These are phyloP conservation scores for Rutstroemia sp. DNA, from an alignment of 2,329 filamentous ascomycete genomes.

Conservation along the genomic window DNA sequence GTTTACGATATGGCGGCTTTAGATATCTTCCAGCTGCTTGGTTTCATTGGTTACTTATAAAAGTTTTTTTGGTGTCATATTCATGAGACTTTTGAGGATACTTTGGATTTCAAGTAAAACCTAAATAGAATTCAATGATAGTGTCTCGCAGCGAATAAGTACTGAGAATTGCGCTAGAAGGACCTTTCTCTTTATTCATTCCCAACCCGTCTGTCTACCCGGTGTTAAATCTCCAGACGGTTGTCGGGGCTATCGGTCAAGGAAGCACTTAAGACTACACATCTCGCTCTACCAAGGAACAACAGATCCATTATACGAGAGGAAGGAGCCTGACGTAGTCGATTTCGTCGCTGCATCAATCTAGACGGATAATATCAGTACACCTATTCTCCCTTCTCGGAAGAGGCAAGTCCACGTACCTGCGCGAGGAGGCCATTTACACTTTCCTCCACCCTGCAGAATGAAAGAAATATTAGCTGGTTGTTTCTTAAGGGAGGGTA, in stretches of 20 bases:
- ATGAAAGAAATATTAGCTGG: background rate
- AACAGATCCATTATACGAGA: constrained; percentile 17
- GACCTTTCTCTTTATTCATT: background rate
- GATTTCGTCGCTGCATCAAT: constrained; percentile 33
- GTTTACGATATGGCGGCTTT: background rate
- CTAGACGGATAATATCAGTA: constrained; percentile 3
- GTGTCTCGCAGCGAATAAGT: background rate
- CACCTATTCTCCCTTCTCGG: background rate
- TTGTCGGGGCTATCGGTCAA: background rate
- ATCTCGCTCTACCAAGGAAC: constrained; percentile 15
- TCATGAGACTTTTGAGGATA: background rate
- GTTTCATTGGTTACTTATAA: too few species aligned
- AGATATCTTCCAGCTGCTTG: background rate
- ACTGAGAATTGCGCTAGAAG: background rate
- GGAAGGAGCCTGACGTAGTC: constrained; percentile 23
- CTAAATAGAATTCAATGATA: background rate
- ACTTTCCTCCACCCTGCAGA: background rate
- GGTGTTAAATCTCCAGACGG: background rate
- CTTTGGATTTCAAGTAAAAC: background rate
- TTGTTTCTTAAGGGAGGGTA: background rate
- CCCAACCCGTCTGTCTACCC: background rate
- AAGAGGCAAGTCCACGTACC: constrained; percentile 1
- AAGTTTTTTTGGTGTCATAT: background rate
- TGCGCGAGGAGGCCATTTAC: background rate
- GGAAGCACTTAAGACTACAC: background rate